Conservation (phyloP, 345 rosid genomes). For the Eucalyptus viminalis region DNA sequence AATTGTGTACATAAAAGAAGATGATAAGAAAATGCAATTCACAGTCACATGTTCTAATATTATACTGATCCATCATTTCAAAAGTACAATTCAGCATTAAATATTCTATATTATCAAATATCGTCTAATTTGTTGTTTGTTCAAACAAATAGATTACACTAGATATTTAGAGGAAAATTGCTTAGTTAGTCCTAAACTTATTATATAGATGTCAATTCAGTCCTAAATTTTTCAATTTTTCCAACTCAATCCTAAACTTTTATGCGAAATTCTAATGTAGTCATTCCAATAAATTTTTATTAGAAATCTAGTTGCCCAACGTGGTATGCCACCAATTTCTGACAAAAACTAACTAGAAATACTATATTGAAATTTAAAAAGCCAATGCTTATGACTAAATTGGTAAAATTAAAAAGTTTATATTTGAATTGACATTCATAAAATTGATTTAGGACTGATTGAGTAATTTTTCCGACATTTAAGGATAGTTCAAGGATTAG, state of each 20-base stretch:
- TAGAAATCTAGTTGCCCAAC: not conserved
- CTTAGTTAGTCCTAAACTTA: not conserved
- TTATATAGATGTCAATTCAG: fast-evolving
- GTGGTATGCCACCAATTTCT: not conserved
- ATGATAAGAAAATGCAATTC: not conserved
- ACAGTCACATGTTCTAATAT: not conserved
- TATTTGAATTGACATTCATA: not conserved
- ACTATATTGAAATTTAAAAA: not conserved
- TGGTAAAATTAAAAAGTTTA: not conserved
- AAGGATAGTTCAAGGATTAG: not conserved
- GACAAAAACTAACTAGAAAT: fast-evolving
- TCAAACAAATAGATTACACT: not conserved
- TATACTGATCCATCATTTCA: not conserved
- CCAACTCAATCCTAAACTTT: not conserved
- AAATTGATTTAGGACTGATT: not conserved
- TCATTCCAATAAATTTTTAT: fast-evolving
- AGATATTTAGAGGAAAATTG: not conserved
- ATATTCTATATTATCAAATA: not conserved
- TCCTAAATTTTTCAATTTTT: not conserved
- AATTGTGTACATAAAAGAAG: not conserved
- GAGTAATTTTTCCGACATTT: not conserved
- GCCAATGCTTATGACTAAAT: not conserved
- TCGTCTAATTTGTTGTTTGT: not conserved
- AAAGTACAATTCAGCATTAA: not conserved
- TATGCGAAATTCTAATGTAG: not conserved